Evolutionary conservation across 2,329 filamentous ascomycete genomes (phyloP).

Genomic region (Ascochyta rabiei): DNA sequence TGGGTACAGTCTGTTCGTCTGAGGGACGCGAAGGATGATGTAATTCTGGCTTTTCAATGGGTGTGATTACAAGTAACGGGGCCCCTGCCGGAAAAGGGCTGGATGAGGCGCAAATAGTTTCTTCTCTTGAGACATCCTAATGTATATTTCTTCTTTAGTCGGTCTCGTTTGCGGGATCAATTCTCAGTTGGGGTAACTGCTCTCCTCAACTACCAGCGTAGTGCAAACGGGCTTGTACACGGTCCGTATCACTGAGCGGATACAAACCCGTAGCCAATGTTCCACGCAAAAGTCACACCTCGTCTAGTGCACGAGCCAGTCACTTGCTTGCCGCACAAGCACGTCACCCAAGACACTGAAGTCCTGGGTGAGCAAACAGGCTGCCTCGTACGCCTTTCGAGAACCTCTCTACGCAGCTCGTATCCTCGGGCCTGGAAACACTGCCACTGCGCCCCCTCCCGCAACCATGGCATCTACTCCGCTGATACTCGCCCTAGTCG

Average conservation of each 20-base stretch:
- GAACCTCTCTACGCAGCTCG: not conserved
- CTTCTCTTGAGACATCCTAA: slow-evolving; percentile 6
- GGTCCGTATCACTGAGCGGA: not conserved
- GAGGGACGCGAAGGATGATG: not conserved
- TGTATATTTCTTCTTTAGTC: not conserved
- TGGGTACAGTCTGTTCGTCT: not conserved
- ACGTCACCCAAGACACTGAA: not conserved
- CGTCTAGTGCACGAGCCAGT: not conserved
- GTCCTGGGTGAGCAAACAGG: not conserved
- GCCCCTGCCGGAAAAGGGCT: not conserved
- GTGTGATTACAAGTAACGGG: not conserved
- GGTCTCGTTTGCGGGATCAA: not conserved
- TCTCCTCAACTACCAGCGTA: not conserved
- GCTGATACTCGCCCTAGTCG: slow-evolving; percentile 24
- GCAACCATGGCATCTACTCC: slow-evolving; percentile 5
- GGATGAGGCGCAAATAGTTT: not conserved
- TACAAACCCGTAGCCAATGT: slow-evolving; percentile 1
- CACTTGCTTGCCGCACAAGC: not conserved
- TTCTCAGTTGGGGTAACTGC: not conserved
- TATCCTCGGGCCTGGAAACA: not conserved
- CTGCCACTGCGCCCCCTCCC: no score
- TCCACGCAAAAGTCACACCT: not conserved
- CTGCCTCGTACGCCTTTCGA: no score
- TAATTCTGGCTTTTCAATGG: no score
- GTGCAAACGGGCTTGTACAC: not conserved